A percentile compares a stretch with the other conserved stretches of the same genome.
Evolutionary conservation across 768 basidiomycete genomes (phyloP).

Genomic region (Leccinellum albellum): DNA sequence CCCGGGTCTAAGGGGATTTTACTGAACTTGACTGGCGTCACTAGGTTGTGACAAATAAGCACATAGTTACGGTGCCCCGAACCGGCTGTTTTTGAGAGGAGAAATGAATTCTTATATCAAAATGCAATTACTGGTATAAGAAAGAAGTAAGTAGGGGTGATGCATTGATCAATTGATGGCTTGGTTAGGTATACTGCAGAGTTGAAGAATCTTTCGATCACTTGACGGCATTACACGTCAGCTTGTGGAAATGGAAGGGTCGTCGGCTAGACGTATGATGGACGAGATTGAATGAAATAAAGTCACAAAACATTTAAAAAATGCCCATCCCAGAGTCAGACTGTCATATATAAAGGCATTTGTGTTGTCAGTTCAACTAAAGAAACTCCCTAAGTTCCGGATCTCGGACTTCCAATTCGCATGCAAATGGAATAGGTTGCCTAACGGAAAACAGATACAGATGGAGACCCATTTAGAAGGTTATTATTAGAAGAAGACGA

Average conservation of each 20-base stretch:
- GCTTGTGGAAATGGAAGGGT: background rate
- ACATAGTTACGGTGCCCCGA: too few relatives aligned
- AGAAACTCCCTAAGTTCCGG: background rate
- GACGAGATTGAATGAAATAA: background rate
- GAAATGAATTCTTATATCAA: background rate
- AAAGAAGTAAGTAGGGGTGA: too few relatives aligned
- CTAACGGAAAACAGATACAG: background rate
- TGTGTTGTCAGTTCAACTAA: background rate
- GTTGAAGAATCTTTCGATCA: background rate
- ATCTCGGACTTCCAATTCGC: slow-evolving; percentile 1
- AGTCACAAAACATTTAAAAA: background rate
- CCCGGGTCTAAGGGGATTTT: background rate
- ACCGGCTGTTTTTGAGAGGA: background rate
- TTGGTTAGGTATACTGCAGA: too few relatives aligned
- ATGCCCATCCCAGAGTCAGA: background rate
- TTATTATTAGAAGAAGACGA: background rate
- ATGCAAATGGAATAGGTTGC: background rate
- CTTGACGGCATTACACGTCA: too few relatives aligned
- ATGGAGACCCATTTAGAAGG: background rate
- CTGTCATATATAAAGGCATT: background rate
- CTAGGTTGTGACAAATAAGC: background rate
- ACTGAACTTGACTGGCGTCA: background rate
- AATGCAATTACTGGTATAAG: too few relatives aligned
- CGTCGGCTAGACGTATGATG: too few relatives aligned
- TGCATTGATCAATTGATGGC: background rate